phyloP scores from a whole-genome alignment of 176 grass and related monocot genomes.

The sorghum (Sorghum bicolor) region Sorghum_bicolor_NCBIv3 NC_012871.2:59372001-59372500 shows the following conservation, averaged over 20 bases:
- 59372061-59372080: not conserved
- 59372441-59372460: not conserved
- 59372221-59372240: not conserved
- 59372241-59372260: not conserved
- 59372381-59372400: not conserved
- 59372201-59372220: not conserved
- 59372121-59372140: slow-evolving; percentile 1
- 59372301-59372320: not conserved
- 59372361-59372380: not conserved
- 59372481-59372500: not conserved
- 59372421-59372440: slow-evolving; percentile 41
- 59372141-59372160: not conserved
- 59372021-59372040: not conserved
- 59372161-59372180: not conserved
- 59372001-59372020: not conserved
- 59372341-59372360: no score
- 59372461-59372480: not conserved
- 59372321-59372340: not conserved
- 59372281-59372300: not conserved
- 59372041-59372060: not conserved
- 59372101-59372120: not conserved
- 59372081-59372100: not conserved
- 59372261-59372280: not conserved
- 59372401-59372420: slow-evolving; percentile 20
- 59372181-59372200: not conserved